phyloP scores from a whole-genome alignment of 179 eudicot species.

The Camellia oleifera region DNA sequence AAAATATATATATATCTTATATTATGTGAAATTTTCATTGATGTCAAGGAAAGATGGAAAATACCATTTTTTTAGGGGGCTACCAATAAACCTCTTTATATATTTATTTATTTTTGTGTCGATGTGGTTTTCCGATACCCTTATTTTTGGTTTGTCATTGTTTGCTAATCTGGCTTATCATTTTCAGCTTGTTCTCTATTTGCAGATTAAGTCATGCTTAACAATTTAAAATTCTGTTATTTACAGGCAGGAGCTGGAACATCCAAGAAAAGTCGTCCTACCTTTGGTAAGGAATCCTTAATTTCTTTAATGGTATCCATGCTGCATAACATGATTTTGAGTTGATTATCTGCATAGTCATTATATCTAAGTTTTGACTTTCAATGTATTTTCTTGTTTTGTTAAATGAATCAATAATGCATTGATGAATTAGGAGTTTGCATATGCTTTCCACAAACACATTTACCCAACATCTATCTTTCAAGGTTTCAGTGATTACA shows the following conservation, averaged over 20 bases:
- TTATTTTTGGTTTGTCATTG: too few relatives aligned
- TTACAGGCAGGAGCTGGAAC: conserved; percentile 68
- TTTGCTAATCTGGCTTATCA: too few relatives aligned
- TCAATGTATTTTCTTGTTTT: background rate
- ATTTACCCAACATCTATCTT: background rate
- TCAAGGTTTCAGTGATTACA: background rate
- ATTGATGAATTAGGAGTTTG: background rate
- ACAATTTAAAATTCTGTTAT: conserved; percentile 10
- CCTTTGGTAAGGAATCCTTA: conserved; percentile 49
- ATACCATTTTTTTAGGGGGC: too few relatives aligned
- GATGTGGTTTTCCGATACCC: too few relatives aligned
- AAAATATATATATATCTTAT: too few relatives aligned
- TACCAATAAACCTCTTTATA: too few relatives aligned
- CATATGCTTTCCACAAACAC: background rate
- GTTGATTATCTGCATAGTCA: background rate
- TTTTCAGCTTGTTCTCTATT: background rate
- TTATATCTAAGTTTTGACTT: too few relatives aligned
- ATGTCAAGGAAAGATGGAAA: too few relatives aligned
- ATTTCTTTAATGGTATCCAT: background rate
- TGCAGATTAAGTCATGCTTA: background rate
- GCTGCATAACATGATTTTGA: background rate
- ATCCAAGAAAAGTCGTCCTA: conserved; percentile 64
- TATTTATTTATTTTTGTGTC: too few relatives aligned
- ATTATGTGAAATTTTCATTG: too few relatives aligned
- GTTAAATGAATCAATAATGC: background rate